phyloP scores from a whole-genome alignment of 192 early-diverging fungal genomes.

The Haplosporangium gracile region DNA sequence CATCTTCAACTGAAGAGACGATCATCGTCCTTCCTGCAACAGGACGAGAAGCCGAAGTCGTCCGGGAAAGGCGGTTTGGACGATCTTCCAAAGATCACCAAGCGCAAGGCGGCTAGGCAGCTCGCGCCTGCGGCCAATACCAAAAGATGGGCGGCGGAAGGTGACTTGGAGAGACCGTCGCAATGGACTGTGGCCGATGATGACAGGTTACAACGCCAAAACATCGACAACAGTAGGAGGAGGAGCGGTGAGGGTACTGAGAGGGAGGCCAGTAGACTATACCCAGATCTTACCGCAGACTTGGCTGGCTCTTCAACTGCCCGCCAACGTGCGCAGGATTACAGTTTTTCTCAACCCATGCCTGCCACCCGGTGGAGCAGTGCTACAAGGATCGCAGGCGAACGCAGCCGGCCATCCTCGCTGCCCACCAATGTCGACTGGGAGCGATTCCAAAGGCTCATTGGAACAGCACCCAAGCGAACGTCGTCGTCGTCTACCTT shows the following conservation, averaged over 20 bases:
- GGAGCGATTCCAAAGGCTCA: slow-evolving; percentile 28
- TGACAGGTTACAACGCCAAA: slow-evolving; percentile 7
- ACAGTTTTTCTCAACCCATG: not conserved
- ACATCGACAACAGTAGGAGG: not conserved
- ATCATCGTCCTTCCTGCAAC: not conserved
- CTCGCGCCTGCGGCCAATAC: slow-evolving; percentile 19
- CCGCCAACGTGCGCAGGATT: not conserved
- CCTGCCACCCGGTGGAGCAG: not conserved
- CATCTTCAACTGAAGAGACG: not conserved
- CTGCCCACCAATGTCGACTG: slow-evolving; percentile 24
- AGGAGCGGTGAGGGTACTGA: not conserved
- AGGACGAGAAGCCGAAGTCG: not conserved
- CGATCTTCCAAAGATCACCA: not conserved
- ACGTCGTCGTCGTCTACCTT: not conserved
- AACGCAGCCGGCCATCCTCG: not conserved
- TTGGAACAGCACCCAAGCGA: not conserved
- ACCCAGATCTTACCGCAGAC: not conserved
- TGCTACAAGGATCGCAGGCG: not conserved
- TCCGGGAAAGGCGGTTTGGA: slow-evolving; percentile 6
- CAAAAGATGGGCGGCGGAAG: slow-evolving; percentile 18
- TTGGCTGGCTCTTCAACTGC: not conserved
- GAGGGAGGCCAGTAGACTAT: too few relatives aligned
- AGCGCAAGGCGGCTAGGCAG: slow-evolving; percentile 39
- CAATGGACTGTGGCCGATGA: not conserved
- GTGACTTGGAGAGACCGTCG: not conserved